Base-by-base conservation (phyloP, 345 rosid species). In the Raphanus sativus region DNA sequence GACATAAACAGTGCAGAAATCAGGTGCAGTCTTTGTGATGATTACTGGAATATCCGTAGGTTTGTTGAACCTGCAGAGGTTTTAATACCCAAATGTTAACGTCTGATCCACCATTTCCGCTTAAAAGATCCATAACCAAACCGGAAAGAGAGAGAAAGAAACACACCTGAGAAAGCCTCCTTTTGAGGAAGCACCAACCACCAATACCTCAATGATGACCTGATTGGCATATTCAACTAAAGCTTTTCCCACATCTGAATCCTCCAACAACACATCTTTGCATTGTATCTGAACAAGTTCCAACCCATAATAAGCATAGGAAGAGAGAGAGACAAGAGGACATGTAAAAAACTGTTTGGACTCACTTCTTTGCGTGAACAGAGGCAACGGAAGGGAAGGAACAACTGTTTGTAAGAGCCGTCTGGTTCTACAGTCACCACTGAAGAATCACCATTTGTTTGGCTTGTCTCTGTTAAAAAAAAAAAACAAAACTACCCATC, bases 331-430 rank as follows among this genome's bases (percentile, higher is more conserved):
- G 48, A n/a, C 55, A 48, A 78, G 15, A 50, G 30, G 26, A 16
- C 24, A 60, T 26, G 67, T 52, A 15, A 52, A 50, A 38, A 38
- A 38, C 2, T 38, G 42, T 38, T 15, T 52, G 1, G 29, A 60
- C 90, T 74, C 78, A 94, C 98, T 73, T 92, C 96, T 82, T 92
- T 94, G 12, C 97, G 94, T 0, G 91, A 87, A 70, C 95, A 92
- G 40, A 94, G 87, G 79, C 98, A 92, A 32, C 98, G 98, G 75
- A 92, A 92, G 17, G 98, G 98, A 78, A 89, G 93, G 81, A 89
- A 92, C 70, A 94, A 36, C 3, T 92, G 97, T 84, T 55, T 90
- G 75, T 82, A 84, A 21, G 79, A 85, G 8, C 83, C 71, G 67
- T 92, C 97, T 34, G 81, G 80, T 10, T 88, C 91, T 48, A 16